Evolutionary conservation across 164 flowering plant species (phyloP).

Genomic region (Taxillus chinensis): DNA sequence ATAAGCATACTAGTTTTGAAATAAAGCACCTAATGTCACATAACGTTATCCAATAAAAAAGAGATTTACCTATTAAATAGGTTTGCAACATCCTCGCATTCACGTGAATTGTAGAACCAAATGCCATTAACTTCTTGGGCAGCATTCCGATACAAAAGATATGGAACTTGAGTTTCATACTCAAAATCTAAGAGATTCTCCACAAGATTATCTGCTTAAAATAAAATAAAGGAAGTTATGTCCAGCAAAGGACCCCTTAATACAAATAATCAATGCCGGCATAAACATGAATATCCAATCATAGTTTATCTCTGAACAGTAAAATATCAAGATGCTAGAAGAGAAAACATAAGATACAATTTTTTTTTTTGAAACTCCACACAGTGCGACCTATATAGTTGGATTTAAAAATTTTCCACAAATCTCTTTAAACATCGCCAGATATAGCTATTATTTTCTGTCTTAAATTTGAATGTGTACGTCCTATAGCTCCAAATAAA

Average conservation of each 20-base stretch:
- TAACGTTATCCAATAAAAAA: background rate
- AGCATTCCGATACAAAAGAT: constrained; percentile 73
- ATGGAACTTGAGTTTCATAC: constrained; percentile 81
- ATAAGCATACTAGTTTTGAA: background rate
- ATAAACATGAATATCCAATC: no score
- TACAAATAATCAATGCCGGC: no score
- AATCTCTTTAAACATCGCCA: no score
- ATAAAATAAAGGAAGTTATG: background rate
- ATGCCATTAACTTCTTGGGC: constrained; percentile 89
- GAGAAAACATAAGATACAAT: background rate
- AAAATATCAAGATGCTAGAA: background rate
- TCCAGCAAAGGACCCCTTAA: no score
- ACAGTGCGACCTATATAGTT: no score
- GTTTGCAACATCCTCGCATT: constrained; percentile 83
- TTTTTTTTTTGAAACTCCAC: no score
- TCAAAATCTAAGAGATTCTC: constrained; percentile 92
- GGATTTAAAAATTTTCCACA: no score
- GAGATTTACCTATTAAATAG: constrained; percentile 61
- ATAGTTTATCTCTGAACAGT: no score
- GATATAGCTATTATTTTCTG: no score
- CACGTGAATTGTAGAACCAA: constrained; percentile 89
- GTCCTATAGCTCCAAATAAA: no score
- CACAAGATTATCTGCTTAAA: constrained; percentile 70
- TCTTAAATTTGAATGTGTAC: no score
- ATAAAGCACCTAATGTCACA: background rate